Evolutionary conservation across 495 filamentous ascomycete genomes (phyloP).

Genomic region (Aspergillus incahuasiensis): DNA sequence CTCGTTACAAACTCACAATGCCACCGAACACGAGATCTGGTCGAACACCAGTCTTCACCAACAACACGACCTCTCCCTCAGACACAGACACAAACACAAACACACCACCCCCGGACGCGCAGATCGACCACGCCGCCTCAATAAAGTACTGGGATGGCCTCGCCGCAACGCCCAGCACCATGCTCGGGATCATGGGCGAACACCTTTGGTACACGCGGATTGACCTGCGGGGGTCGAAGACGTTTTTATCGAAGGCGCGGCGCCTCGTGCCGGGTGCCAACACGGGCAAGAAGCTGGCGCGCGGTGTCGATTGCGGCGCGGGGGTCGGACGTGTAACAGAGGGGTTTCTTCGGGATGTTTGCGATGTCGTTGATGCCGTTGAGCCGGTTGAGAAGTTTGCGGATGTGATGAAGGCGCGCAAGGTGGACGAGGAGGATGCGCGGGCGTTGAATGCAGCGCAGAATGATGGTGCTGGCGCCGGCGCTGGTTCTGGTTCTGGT

Average conservation of each 20-base stretch:
- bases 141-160: slow-evolving; percentile 64
- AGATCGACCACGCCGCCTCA: slow-evolving; percentile 37
- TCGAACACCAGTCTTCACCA: too few relatives aligned
- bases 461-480: neutral
- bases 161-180: slow-evolving; percentile 56
- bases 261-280: slow-evolving; percentile 27
- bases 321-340: slow-evolving; percentile 60
- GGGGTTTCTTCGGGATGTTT: slow-evolving; percentile 46
- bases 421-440: neutral
- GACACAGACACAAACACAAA: too few relatives aligned
- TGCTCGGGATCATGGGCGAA: slow-evolving; percentile 87
- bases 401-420: neutral
- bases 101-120: slow-evolving; percentile 18
- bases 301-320: slow-evolving; percentile 57
- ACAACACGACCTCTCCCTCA: too few relatives aligned
- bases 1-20: too few relatives aligned
- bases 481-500: neutral
- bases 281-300: slow-evolving; percentile 25
- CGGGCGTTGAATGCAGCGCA: neutral
- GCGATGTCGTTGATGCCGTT: slow-evolving; percentile 50
- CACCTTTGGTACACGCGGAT: slow-evolving; percentile 67
- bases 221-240: slow-evolving; percentile 59
- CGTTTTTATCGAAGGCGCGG: slow-evolving; percentile 52
- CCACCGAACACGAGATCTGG: too few relatives aligned
- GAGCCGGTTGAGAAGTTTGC: slow-evolving; percentile 40